Percentiles rank a stretch among this genome's conserved stretches.
These are phyloP conservation scores for Gastrolobium bilobum DNA, from an alignment of 306 rosid genomes.

Conservation along the genomic window DNA sequence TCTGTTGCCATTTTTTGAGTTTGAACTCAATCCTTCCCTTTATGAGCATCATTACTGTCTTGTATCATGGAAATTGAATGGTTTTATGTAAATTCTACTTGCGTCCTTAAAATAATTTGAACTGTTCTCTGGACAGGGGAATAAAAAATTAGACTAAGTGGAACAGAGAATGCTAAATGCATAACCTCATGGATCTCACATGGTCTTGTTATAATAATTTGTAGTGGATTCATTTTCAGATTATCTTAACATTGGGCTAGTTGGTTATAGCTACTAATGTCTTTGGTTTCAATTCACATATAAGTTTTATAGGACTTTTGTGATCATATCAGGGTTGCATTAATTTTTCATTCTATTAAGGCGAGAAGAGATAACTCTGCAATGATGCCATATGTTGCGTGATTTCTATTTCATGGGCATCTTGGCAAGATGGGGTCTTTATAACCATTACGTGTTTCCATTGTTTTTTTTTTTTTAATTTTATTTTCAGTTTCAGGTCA, in stretches of 20 bases:
- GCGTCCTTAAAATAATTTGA: not conserved
- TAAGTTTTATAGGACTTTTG: conserved; percentile 14
- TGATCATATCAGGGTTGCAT: not conserved
- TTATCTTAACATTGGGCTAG: not conserved
- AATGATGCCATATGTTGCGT: conserved; percentile 7
- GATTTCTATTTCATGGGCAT: conserved; percentile 18
- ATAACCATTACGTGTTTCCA: not conserved
- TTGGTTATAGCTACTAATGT: conserved; percentile 1
- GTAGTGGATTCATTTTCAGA: not conserved
- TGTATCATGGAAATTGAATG: not conserved
- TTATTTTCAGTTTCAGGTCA: not conserved
- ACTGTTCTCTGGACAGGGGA: not conserved
- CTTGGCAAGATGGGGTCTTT: conserved; percentile 16
- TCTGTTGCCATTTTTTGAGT: not conserved
- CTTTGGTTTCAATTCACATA: conserved; percentile 10
- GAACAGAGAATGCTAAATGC: conserved; percentile 2
- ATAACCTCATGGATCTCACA: not conserved
- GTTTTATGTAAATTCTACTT: not conserved
- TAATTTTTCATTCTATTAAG: conserved; percentile 13
- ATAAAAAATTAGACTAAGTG: not conserved
- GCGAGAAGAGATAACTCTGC: conserved; percentile 14
- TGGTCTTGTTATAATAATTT: not conserved
- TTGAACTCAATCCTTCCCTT: not conserved
- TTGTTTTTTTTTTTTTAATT: not conserved
- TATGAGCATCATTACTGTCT: not conserved